Conservation (phyloP, 495 filamentous ascomycete species). For the Penicillium maclennaniae region DNA sequence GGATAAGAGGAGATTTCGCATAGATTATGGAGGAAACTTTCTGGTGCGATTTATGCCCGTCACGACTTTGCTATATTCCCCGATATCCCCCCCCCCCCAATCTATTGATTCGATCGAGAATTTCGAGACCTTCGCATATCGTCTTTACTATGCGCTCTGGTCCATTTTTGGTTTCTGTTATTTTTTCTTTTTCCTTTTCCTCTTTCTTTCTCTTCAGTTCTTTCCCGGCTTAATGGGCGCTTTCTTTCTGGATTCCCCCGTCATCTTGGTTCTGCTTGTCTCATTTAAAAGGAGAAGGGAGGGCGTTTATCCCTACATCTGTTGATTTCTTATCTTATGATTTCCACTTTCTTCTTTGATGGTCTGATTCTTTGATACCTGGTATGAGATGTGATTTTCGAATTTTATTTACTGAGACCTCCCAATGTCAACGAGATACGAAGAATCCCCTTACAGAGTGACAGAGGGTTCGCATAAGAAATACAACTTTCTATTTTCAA, state of each 20-base stretch:
- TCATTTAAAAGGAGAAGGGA: constrained; percentile 29
- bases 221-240: constrained; percentile 3
- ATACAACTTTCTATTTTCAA: not conserved
- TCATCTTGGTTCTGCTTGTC: constrained; percentile 8
- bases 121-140: not conserved
- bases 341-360: constrained; percentile 2
- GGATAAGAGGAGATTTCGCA: constrained; percentile 30
- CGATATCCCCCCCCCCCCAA: constrained; percentile 15
- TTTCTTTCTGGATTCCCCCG: constrained; percentile 10
- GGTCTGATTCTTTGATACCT: constrained; percentile 17
- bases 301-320: constrained; percentile 25
- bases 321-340: not conserved
- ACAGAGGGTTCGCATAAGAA: not conserved
- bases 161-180: no score
- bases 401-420: not conserved
- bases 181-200: no score
- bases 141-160: not conserved
- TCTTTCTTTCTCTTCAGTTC: constrained; percentile 6
- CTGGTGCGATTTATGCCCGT: constrained; percentile 27
- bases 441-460: constrained; percentile 1
- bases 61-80: constrained; percentile 19
- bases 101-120: not conserved
- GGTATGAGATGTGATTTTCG: constrained; percentile 12
- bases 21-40: constrained; percentile 10
- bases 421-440: constrained; percentile 6